Evolutionary conservation across 225 moss, liverwort and hornwort species (phyloP), one percentile per base, ranked within the genome.

Genomic region (Rhytidiadelphus loreus): DNA sequence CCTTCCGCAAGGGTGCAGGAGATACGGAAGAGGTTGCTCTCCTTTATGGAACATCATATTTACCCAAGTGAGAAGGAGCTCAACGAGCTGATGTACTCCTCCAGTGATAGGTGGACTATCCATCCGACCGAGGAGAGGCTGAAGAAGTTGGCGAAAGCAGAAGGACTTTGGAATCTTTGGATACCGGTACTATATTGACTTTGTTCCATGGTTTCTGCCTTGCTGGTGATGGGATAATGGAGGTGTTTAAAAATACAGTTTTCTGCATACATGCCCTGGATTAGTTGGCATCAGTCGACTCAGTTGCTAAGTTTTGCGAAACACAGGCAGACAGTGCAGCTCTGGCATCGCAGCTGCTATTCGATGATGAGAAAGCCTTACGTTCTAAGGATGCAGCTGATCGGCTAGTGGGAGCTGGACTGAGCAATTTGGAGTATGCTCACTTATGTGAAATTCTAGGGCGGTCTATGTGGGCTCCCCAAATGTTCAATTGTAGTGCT

Each of bases 101-200:
- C 96, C 62, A 93, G 71, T 53, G 85, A 91, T 63, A 95, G 96
- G 32, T 99, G 99, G 99, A 97, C 96, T 50, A 83, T 96, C 78
- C 97, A 99, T 92, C 97, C 97, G 76, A 91, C 94, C 46, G 96
- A 99, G 88, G 99, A 99, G 94, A 95, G 93, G 68, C 89, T 99
- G 58, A 97, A 99, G 93, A 87, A 89, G 86, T 77, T 95, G 89
- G 99, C 99, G 43, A 99, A 97, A 88, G 90, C 95, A 81, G 89
- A 95, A 86, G 97, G 96, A 63, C 96, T 99, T 88, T 99, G 99
- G 99, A 99, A 99, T 87, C 95, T 99, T 64, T 99, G 99, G 99
- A 99, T 99, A 91, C 98, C 98, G 92, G 98, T 98, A 95, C 22
- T 71, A 56, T 72, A 25, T 37, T 69, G 80, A 46, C 52, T 82